Base-by-base conservation (phyloP, 305 asterid species). In the Fraxinus velutina region DNA sequence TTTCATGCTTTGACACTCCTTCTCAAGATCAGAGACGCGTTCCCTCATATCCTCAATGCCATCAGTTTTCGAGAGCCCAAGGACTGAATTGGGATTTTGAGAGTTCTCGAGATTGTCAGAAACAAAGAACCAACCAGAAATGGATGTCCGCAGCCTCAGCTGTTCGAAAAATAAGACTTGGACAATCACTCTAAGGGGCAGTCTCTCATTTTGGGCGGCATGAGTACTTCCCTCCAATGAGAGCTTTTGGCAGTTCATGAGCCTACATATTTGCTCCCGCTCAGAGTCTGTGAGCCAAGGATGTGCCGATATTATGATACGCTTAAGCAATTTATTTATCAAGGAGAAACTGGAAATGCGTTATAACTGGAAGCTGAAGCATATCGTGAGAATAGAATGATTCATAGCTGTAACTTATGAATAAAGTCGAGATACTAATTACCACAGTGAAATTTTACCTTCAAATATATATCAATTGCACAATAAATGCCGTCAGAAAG, bases 171-270 rank as follows among this genome's bases (percentile, higher is more conserved):
- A 95, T 55, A 93, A 57, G 73, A 93, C 99, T 77, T 92, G 97
- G 39, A 95, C 97, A 4, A 93, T 90, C 64, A 93, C 97, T 77
- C 99, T 88, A 0, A 95, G 90, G 0, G 98, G 99, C 17, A 95
- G 88, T 88, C 98, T 87, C 90, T 95, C 98, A 50, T 93, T 95
- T 78, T 93, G 97, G 0, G 99, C 99, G 0, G 97, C 98, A 52
- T 95, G 98, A 0, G 97, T 93, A 89, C 94, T 92, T 8, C 97
- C 99, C 76, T 96, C 99, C 73, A 94, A 36, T 1, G 98, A 96
- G 0, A 96, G 97, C 90, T 96, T 96, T 73, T 94, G 97, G 86
- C 93, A 90, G 76, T 96, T 96, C 97, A 96, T 92, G 4, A 93
- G 88, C 75, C 94, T 85, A 76, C 98, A 96, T 5, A 93, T 89